These are phyloP conservation scores for Beauveria caledonica DNA, from an alignment of 2,329 filamentous ascomycete species.

Conservation along the genomic window DNA sequence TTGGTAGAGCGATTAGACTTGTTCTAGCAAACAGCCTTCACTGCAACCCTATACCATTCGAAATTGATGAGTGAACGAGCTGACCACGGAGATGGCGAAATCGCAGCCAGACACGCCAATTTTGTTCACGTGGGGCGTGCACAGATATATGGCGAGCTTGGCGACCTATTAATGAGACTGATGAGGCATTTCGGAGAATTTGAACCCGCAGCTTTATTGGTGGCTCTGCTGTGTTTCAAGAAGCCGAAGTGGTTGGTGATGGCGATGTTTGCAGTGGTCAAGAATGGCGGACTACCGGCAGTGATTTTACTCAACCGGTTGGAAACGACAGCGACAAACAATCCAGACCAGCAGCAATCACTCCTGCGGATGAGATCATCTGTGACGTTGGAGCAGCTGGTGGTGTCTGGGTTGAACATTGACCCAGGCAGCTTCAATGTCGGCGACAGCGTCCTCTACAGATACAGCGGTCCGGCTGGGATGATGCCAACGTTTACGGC, in stretches of 20 bases:
- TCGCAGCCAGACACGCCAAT: neutral
- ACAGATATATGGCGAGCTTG: neutral
- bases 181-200: neutral
- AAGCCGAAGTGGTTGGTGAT: neutral
- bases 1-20: neutral
- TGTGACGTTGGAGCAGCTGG: neutral
- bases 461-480: neutral
- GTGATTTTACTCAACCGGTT: neutral
- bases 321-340: neutral
- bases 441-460: neutral
- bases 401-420: no score
- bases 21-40: neutral
- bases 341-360: neutral
- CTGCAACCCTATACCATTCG: neutral
- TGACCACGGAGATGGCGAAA: neutral
- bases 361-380: neutral
- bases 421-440: no score
- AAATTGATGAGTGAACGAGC: neutral
- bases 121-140: neutral
- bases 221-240: neutral
- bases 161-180: neutral
- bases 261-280: neutral
- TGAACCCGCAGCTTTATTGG: neutral
- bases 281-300: neutral
- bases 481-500: neutral